phyloP scores from a whole-genome alignment of 139 green algal genomes.

The Trebouxia sp. region DNA sequence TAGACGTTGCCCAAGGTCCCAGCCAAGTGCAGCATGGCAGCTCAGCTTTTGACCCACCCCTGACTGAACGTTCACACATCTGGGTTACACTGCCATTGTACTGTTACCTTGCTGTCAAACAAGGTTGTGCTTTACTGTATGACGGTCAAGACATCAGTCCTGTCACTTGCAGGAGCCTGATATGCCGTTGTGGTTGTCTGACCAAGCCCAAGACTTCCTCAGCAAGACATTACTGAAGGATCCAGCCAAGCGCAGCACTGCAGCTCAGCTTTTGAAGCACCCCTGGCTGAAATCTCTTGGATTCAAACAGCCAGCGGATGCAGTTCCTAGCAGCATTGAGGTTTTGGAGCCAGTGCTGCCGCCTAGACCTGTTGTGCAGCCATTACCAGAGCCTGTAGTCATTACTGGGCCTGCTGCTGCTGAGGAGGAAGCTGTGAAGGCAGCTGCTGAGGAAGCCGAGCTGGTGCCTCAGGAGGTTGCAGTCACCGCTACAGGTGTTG shows the following conservation, averaged over 20 bases:
- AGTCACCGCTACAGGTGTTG: not conserved
- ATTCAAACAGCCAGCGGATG: constrained; percentile 2
- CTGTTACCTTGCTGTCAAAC: too few species aligned
- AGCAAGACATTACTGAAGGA: not conserved
- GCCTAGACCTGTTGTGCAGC: not conserved
- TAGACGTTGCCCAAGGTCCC: too few species aligned
- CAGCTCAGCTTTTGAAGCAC: constrained; percentile 20
- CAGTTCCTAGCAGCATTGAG: not conserved
- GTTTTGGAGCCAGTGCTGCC: constrained; percentile 10
- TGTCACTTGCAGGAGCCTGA: not conserved
- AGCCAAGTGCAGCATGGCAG: too few species aligned
- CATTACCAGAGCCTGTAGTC: not conserved
- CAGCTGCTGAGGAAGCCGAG: not conserved
- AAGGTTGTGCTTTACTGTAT: too few species aligned
- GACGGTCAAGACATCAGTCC: too few species aligned
- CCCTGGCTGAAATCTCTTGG: constrained; percentile 14
- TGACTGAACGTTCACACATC: too few species aligned
- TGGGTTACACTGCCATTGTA: too few species aligned
- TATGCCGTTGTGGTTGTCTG: not conserved
- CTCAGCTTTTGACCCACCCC: constrained; percentile 16
- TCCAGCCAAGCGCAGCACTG: not conserved
- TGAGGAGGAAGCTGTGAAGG: not conserved
- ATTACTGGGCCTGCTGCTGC: not conserved
- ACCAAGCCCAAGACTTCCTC: constrained; percentile 6
- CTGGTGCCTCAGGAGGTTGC: not conserved